Conservation (phyloP, 1,139 yeast species). For the Saccharomycopsis phalli region DNA sequence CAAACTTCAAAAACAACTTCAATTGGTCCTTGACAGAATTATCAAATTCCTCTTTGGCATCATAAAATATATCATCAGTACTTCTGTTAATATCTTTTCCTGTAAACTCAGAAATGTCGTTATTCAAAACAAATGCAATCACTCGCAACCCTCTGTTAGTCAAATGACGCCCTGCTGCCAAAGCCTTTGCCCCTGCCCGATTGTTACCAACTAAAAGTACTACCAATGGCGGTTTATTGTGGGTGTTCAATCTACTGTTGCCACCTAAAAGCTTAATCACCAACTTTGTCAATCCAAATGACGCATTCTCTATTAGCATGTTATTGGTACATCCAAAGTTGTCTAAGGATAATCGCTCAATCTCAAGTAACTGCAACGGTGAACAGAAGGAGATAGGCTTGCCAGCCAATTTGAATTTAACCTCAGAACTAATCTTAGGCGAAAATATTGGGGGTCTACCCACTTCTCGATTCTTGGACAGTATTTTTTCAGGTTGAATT, state of each 20-base stretch:
- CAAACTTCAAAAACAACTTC: conserved; percentile 44
- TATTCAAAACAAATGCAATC: conserved; percentile 43
- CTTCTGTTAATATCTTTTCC: conserved; percentile 12
- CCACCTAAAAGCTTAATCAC: conserved; percentile 65
- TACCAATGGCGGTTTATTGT: conserved; percentile 73
- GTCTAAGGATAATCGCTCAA: conserved; percentile 54
- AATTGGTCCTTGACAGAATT: conserved; percentile 35
- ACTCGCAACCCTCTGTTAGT: conserved; percentile 68
- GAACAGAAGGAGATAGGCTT: conserved; percentile 53
- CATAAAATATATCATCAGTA: conserved; percentile 24
- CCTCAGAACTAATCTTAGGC: not conserved
- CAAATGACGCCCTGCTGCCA: conserved; percentile 75
- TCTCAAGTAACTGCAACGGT: conserved; percentile 75
- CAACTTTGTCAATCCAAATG: conserved; percentile 54
- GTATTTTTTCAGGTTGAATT: not conserved
- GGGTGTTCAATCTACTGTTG: conserved; percentile 52
- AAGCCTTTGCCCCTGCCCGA: conserved; percentile 65
- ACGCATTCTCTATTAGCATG: conserved; percentile 60
- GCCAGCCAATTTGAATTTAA: conserved; percentile 17
- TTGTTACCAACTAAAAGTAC: conserved; percentile 65
- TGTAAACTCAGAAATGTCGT: conserved; percentile 30
- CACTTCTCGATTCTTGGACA: not conserved
- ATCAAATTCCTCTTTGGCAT: conserved; percentile 28
- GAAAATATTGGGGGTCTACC: not conserved
- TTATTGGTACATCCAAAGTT: conserved; percentile 42